These are phyloP conservation scores for Scolecobasidium constrictum DNA, from an alignment of 2,329 filamentous ascomycete genomes.

Conservation along the genomic window DNA sequence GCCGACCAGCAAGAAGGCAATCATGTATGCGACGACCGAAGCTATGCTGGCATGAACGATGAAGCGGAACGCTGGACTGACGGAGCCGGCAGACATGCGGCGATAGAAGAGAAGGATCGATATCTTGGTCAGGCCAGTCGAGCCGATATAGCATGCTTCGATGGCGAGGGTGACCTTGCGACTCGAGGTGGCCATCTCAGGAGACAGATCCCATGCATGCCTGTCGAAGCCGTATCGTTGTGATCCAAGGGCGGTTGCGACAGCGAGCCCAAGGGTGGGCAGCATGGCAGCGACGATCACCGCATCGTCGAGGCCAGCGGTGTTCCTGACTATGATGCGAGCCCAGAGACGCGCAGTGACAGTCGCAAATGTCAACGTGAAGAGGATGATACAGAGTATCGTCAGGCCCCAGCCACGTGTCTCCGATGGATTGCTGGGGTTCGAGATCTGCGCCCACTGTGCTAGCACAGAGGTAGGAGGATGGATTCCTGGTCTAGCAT, in stretches of 20 bases:
- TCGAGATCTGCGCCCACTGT: slow-evolving; percentile 1
- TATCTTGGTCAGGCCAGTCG: slow-evolving; percentile 20
- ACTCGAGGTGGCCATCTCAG: background rate
- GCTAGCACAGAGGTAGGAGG: background rate
- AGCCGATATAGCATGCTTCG: slow-evolving; percentile 18
- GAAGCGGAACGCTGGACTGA: slow-evolving; percentile 24
- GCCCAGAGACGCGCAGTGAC: slow-evolving; percentile 36
- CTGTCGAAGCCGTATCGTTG: slow-evolving; percentile 10
- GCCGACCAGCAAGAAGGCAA: slow-evolving; percentile 25
- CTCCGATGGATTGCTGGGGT: background rate
- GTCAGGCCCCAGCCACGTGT: slow-evolving; percentile 30
- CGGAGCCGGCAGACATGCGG: slow-evolving; percentile 25
- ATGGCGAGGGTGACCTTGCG: slow-evolving; percentile 11
- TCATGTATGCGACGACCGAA: slow-evolving; percentile 26
- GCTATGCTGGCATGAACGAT: slow-evolving; percentile 26
- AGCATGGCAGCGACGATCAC: slow-evolving; percentile 32
- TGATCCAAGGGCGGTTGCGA: slow-evolving; percentile 13
- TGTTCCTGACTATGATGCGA: slow-evolving; percentile 32
- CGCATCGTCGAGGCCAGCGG: slow-evolving; percentile 36
- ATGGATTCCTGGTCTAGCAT: slow-evolving; percentile 5
- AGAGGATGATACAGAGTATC: slow-evolving; percentile 29
- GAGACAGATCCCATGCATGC: slow-evolving; percentile 10
- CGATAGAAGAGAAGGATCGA: slow-evolving; percentile 30
- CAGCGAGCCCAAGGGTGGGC: slow-evolving; percentile 20
- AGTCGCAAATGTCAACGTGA: slow-evolving; percentile 28